Evolutionary conservation across 2,329 filamentous ascomycete genomes (phyloP).

Genomic region (Lasiodiplodia gonubiensis): DNA sequence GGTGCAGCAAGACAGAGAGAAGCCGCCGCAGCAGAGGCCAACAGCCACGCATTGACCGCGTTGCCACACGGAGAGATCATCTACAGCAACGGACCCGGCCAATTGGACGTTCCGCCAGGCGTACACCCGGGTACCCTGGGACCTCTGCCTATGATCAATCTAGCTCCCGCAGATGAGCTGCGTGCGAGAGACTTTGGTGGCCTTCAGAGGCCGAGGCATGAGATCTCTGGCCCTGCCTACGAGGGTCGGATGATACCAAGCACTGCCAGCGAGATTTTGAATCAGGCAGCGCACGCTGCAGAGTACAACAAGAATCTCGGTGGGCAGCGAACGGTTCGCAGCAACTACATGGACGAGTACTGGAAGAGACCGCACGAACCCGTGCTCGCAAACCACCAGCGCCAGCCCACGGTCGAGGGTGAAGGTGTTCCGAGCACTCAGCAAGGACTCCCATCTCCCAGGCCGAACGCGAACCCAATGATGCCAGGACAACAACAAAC

Average conservation of each 20-base stretch:
- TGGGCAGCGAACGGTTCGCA: slow-evolving; percentile 77
- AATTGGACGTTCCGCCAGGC: slow-evolving; percentile 35
- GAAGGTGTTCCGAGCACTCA: slow-evolving; percentile 49
- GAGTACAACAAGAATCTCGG: slow-evolving; percentile 89
- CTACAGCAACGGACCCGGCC: slow-evolving; percentile 73
- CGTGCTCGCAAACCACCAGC: slow-evolving; percentile 58
- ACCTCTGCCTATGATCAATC: slow-evolving; percentile 83
- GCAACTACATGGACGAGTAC: slow-evolving; percentile 77
- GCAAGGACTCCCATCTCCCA: slow-evolving; percentile 55
- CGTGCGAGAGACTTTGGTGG: slow-evolving; percentile 81
- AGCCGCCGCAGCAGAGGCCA: slow-evolving; percentile 71
- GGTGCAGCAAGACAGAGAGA: slow-evolving; percentile 89
- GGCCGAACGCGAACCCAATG: slow-evolving; percentile 64
- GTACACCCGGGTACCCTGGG: slow-evolving; percentile 72
- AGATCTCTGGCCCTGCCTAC: slow-evolving; percentile 81
- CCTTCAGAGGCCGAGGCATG: slow-evolving; percentile 85
- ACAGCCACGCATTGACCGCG: slow-evolving; percentile 62
- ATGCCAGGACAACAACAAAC: slow-evolving; percentile 62
- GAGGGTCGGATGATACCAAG: slow-evolving; percentile 83
- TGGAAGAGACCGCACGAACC: slow-evolving; percentile 86
- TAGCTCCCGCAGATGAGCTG: slow-evolving; percentile 76
- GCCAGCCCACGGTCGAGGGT: slow-evolving; percentile 45
- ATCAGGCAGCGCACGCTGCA: slow-evolving; percentile 84
- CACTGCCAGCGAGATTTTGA: slow-evolving; percentile 77
- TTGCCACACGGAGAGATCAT: slow-evolving; percentile 84